Base-by-base conservation (phyloP, 129 eudicot species). In the Erigeron canadensis region DNA sequence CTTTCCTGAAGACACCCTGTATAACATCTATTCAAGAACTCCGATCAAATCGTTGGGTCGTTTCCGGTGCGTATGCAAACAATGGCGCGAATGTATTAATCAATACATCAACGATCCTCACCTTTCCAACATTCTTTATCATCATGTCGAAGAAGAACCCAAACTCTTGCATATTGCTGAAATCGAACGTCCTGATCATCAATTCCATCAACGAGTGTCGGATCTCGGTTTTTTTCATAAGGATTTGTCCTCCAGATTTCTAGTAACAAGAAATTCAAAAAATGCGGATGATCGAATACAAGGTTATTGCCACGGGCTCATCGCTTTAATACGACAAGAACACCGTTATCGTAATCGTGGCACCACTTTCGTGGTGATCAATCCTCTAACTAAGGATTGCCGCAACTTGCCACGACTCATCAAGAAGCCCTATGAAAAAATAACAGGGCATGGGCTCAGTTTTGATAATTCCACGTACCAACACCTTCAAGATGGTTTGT, bases 231-330 rank as follows among this genome's bases (percentile, higher is more conserved):
- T 65, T 21, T 65, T 65, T 7, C 41, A 68, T 7, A 16, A 48
- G 34, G 59, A n/a, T 6, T 5, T 40, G 12, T 13, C 17, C 8
- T 23, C 34, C 2, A 23, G 34, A 23, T 23, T 23, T 23, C 34
- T 23, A 23, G 34, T 23, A 23, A 23, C 1, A 23, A 23, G 34
- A 23, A 1, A 1, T 23, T 23, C 34, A 23, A 23, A 1, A 23
- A 1, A 23, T n/a, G n/a, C 34, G 34, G 34, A 23, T 23, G 1
- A 23, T 23, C 1, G 1, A 2, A 23, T 23, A 23, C 34, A 23
- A 23, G 34, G 74, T 16, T 69, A 63, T 39, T 70, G 75, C 51
- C 54, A 41, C 18, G 63, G 75, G 15, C 17, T 55, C 22, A 28
- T 10, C 44, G 2, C 34, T 12, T 70, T 3, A 7, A 8, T 0